Conservation (phyloP, 352 stramenopile genomes). For the Phytopythium vexans region DNA sequence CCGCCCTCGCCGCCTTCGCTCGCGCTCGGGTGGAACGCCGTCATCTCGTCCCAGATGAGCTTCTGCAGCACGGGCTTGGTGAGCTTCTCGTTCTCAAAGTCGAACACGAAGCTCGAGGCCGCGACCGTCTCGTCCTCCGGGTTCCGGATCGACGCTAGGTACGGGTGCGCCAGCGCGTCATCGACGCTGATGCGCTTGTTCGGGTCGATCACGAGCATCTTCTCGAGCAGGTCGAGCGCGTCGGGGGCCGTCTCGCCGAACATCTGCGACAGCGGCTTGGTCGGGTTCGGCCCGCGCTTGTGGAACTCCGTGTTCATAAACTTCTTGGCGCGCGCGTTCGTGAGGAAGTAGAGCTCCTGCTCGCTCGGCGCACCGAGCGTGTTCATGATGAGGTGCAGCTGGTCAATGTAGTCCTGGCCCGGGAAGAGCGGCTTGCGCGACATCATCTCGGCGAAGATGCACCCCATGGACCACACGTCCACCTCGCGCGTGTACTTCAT, state of each 20-base stretch:
- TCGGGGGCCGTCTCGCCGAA: conserved; percentile 66
- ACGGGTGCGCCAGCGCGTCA: conserved; percentile 88
- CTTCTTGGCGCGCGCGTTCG: conserved; percentile 83
- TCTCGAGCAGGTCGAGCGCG: conserved; percentile 86
- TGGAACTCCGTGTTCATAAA: conserved; percentile 84
- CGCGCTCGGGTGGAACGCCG: conserved; percentile 65
- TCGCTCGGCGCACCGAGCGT: conserved; percentile 64
- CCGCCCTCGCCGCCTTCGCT: conserved; percentile 19
- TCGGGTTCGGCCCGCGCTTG: conserved; percentile 57
- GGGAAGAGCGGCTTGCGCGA: conserved; percentile 97
- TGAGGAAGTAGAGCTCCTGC: conserved; percentile 89
- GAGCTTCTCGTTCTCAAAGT: conserved; percentile 87
- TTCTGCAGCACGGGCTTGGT: conserved; percentile 79
- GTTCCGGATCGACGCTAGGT: conserved; percentile 87
- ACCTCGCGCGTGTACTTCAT: conserved; percentile 87
- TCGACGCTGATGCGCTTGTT: conserved; percentile 89
- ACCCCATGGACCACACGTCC: conserved; percentile 97
- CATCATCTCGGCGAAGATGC: conserved; percentile 99
- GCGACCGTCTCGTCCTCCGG: conserved; percentile 85
- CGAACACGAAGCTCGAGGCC: conserved; percentile 69
- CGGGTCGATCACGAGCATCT: conserved; percentile 93
- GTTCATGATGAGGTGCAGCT: conserved; percentile 97
- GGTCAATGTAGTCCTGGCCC: conserved; percentile 92
- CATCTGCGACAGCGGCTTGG: conserved; percentile 67
- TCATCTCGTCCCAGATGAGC: conserved; percentile 87